A percentile compares a stretch with the other conserved stretches of the same genome.
phyloP scores from a whole-genome alignment of 768 basidiomycete species.

The Harrya chromipes region DNA sequence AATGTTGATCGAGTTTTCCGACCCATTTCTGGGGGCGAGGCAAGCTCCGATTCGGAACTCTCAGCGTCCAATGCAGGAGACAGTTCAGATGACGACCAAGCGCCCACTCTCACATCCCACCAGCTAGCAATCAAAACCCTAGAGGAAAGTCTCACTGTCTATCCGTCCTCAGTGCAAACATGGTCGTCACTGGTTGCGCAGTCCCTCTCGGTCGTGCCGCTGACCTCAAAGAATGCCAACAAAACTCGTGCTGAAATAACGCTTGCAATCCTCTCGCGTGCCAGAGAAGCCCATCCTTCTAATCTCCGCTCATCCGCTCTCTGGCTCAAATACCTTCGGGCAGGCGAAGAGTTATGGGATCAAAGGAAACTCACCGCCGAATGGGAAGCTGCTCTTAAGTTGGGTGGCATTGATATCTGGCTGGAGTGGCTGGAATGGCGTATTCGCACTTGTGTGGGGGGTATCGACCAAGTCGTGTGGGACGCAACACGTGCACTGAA shows the following conservation, averaged over 20 bases:
- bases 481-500: constrained; percentile 48
- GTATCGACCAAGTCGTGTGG: constrained; percentile 51
- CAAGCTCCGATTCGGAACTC: constrained; percentile 34
- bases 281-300: constrained; percentile 51
- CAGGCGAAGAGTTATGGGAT: constrained; percentile 73
- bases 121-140: constrained; percentile 58
- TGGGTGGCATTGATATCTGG: constrained; percentile 58
- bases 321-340: constrained; percentile 61
- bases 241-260: constrained; percentile 71
- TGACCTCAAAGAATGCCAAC: constrained; percentile 62
- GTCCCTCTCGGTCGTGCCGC: constrained; percentile 59
- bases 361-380: constrained; percentile 51
- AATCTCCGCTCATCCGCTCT: constrained; percentile 51
- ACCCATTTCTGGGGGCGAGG: constrained; percentile 39
- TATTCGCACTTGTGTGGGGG: constrained; percentile 45
- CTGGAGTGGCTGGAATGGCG: constrained; percentile 82
- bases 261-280: constrained; percentile 62
- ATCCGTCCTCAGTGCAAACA: constrained; percentile 50
- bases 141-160: constrained; percentile 48
- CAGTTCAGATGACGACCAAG: constrained; percentile 36
- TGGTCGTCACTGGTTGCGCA: constrained; percentile 68
- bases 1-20: constrained; percentile 45
- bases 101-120: constrained; percentile 44
- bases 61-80: constrained; percentile 28
- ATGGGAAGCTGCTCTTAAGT: constrained; percentile 64